phyloP scores from a whole-genome alignment of 371 early-diverging fungal genomes.

The Lichtheimia corymbifera region DNA sequence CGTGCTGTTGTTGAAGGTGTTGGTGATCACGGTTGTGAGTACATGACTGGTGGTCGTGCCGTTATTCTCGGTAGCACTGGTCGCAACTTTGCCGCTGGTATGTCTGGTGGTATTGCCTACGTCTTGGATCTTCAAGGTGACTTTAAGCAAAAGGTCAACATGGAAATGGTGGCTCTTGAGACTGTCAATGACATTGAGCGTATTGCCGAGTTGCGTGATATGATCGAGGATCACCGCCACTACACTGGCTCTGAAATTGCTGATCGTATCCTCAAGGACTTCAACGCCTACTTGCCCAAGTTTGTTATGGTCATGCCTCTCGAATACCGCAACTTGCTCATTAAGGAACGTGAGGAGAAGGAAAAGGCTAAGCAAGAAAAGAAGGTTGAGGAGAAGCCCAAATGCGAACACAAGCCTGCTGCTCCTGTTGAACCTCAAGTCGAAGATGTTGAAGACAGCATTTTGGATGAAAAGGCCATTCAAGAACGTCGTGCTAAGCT shows the following conservation, averaged over 20 bases:
- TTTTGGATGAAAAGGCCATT: constrained; percentile 72
- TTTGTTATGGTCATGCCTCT: constrained; percentile 95
- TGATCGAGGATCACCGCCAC: constrained; percentile 80
- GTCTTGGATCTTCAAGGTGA: constrained; percentile 65
- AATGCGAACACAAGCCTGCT: constrained; percentile 8
- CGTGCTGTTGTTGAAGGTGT: constrained; percentile 94
- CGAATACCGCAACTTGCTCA: constrained; percentile 84
- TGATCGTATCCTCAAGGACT: constrained; percentile 71
- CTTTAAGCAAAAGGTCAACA: constrained; percentile 76
- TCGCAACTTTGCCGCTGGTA: constrained; percentile 94
- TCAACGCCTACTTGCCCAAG: constrained; percentile 69
- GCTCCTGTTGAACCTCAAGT: constrained; percentile 51
- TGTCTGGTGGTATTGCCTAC: constrained; percentile 94
- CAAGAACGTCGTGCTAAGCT: constrained; percentile 66
- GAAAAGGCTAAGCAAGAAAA: constrained; percentile 25
- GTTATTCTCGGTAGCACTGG: constrained; percentile 85
- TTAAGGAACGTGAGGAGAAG: constrained; percentile 51
- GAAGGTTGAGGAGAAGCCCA: constrained; percentile 12
- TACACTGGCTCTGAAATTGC: constrained; percentile 87
- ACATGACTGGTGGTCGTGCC: constrained; percentile 94
- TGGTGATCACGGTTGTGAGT: constrained; percentile 98
- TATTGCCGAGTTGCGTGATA: constrained; percentile 69
- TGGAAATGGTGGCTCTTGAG: constrained; percentile 89
- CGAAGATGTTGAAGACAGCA: constrained; percentile 90
- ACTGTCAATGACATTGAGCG: constrained; percentile 79